Evolutionary conservation across 2,329 filamentous ascomycete species (phyloP).

Genomic region (Botrytis elliptica): DNA sequence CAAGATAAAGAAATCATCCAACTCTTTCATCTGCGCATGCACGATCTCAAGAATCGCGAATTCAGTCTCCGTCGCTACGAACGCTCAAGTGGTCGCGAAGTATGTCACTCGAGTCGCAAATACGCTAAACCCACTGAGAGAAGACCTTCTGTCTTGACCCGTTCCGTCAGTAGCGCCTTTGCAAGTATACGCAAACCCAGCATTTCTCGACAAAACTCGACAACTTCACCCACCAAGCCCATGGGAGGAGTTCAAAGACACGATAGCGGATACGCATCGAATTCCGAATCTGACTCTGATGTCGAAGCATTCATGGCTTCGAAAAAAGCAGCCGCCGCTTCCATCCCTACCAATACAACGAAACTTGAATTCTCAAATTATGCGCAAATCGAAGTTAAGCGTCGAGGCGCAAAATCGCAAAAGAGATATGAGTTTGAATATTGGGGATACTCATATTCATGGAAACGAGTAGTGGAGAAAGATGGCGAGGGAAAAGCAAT

Average conservation of each 20-base stretch:
- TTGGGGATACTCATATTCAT: conserved; percentile 83
- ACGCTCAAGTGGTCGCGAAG: conserved; percentile 86
- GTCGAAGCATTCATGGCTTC: conserved; percentile 34
- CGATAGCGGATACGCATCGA: conserved; percentile 59
- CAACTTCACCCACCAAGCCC: conserved; percentile 22
- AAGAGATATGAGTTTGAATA: conserved; percentile 91
- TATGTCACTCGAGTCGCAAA: conserved; percentile 79
- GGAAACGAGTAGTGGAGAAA: conserved; percentile 72
- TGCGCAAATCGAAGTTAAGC: conserved; percentile 80
- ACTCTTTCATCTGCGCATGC: conserved; percentile 93
- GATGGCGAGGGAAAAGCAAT: conserved; percentile 62
- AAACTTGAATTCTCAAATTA: conserved; percentile 98
- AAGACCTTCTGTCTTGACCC: conserved; percentile 41
- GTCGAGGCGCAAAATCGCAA: conserved; percentile 61
- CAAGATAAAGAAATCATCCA: conserved; percentile 62
- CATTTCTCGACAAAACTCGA: conserved; percentile 41
- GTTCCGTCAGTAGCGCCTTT: conserved; percentile 59
- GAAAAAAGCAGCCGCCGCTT: conserved; percentile 30
- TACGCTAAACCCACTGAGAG: conserved; percentile 55
- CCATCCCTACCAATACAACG: conserved; percentile 68
- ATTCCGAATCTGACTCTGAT: conserved; percentile 40
- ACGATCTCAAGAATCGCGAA: conserved; percentile 80
- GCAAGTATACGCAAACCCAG: conserved; percentile 48
- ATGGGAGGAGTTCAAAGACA: conserved; percentile 29
- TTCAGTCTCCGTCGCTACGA: conserved; percentile 92